Evolutionary conservation across 441 rosid species (phyloP).

Genomic region (Populus hybrid): DNA sequence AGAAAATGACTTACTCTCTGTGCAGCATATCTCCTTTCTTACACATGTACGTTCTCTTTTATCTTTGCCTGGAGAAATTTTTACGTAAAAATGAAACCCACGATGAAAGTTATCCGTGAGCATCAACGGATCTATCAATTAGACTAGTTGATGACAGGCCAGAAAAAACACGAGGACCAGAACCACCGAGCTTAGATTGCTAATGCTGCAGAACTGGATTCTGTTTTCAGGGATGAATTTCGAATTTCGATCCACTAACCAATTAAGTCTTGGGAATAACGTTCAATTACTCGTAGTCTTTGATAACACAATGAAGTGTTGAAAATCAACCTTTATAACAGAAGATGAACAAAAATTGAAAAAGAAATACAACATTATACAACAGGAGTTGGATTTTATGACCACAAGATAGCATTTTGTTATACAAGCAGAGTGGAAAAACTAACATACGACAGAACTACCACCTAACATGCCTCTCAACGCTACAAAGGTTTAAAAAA

Average conservation of each 20-base stretch:
- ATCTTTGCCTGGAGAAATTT: no score
- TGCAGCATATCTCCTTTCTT: neutral
- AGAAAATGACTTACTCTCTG: neutral
- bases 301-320: neutral
- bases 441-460: slow-evolving; percentile 3
- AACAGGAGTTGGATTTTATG: slow-evolving; percentile 27
- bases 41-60: neutral
- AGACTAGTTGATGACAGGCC: neutral
- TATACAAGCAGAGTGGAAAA: slow-evolving; percentile 23
- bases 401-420: slow-evolving; percentile 28
- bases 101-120: neutral
- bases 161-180: neutral
- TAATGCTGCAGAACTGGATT: neutral
- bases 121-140: neutral
- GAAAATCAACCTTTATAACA: neutral
- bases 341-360: neutral
- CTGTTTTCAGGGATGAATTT: neutral
- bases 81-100: neutral
- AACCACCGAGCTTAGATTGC: neutral
- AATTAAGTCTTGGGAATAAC: neutral
- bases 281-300: neutral
- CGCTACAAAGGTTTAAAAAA: slow-evolving; percentile 25
- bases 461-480: slow-evolving; percentile 12
- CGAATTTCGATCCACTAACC: neutral
- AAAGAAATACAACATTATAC: slow-evolving; percentile 18